Evolutionary conservation across 2,329 filamentous ascomycete species (phyloP).

Genomic region (Aspergillus floridensis): DNA sequence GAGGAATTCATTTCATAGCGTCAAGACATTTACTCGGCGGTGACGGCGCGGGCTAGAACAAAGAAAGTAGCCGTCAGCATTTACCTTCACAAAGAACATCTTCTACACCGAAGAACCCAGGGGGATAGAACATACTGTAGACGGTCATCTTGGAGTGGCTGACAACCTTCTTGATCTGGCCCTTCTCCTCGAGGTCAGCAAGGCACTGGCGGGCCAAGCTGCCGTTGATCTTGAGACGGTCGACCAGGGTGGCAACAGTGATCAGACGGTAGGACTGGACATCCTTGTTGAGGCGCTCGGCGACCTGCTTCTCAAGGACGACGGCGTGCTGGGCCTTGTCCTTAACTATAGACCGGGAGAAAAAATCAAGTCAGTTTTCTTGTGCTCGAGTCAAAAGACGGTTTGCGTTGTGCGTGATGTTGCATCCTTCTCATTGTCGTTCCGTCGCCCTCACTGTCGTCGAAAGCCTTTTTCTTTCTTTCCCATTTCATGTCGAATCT

Average conservation of each 20-base stretch:
- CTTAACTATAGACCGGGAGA: constrained; percentile 71
- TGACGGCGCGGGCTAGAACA: constrained; percentile 41
- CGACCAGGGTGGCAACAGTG: constrained; percentile 96
- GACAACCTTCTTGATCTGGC: constrained; percentile 96
- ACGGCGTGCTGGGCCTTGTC: constrained; percentile 99
- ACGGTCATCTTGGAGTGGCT: constrained; percentile 97
- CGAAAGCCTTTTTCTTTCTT: too few species aligned
- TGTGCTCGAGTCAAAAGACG: not conserved
- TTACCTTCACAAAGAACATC: too few species aligned
- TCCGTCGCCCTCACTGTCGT: too few species aligned
- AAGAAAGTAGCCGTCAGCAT: not conserved
- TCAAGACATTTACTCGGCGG: constrained; percentile 44
- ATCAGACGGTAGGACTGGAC: constrained; percentile 99
- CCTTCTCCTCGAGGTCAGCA: constrained; percentile 93
- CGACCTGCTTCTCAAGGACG: constrained; percentile 95
- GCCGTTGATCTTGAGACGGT: constrained; percentile 99
- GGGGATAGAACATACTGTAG: constrained; percentile 68
- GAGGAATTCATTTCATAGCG: constrained; percentile 31
- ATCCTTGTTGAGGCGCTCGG: constrained; percentile 99
- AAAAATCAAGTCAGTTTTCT: constrained; percentile 13
- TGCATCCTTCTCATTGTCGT: too few species aligned
- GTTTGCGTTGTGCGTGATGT: too few species aligned
- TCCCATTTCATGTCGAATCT: too few species aligned
- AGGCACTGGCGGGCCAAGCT: constrained; percentile 89
- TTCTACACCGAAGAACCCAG: not conserved